Percentiles rank a stretch among this genome's conserved stretches.
Evolutionary conservation across 805 yeast species (phyloP).

Genomic region (Candida alai): DNA sequence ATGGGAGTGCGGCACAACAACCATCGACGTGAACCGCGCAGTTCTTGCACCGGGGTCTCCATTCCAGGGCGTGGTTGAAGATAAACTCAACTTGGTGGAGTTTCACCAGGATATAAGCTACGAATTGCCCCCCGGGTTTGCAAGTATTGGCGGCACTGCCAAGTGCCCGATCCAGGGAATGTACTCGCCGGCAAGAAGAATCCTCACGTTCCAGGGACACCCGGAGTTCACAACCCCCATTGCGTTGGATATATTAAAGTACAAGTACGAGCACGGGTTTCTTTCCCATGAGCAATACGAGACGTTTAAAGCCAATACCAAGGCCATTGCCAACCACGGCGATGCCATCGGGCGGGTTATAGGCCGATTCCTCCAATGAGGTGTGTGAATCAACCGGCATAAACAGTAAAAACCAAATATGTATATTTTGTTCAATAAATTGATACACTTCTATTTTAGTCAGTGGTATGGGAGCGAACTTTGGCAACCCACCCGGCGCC

Average conservation of each 20-base stretch:
- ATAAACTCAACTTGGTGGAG: slow-evolving; percentile 31
- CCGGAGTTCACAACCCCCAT: slow-evolving; percentile 64
- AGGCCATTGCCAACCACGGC: slow-evolving; percentile 39
- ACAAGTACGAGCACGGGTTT: slow-evolving; percentile 13
- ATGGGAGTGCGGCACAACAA: slow-evolving; percentile 68
- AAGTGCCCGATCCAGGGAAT: slow-evolving; percentile 67
- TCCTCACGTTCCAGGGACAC: slow-evolving; percentile 83
- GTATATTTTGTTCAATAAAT: background rate
- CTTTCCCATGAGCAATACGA: slow-evolving; percentile 26
- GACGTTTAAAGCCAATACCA: slow-evolving; percentile 25
- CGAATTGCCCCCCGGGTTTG: slow-evolving; percentile 36
- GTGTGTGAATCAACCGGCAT: too few relatives aligned
- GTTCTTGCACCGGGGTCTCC: slow-evolving; percentile 19
- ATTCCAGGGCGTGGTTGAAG: slow-evolving; percentile 10
- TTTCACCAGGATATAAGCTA: slow-evolving; percentile 39
- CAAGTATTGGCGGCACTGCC: slow-evolving; percentile 48
- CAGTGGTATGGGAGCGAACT: too few relatives aligned
- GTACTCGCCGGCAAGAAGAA: slow-evolving; percentile 38
- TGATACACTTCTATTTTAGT: too few relatives aligned
- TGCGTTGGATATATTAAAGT: slow-evolving; percentile 22
- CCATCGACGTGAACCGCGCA: slow-evolving; percentile 44
- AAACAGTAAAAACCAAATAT: slow-evolving; percentile 5
- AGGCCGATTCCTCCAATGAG: slow-evolving; percentile 9
- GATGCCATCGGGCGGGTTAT: slow-evolving; percentile 32
- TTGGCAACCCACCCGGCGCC: too few relatives aligned